Percentiles rank a stretch among this genome's conserved stretches.
Evolutionary conservation across 208 protist species (phyloP).

Genomic region (Naegleria gruberi): DNA sequence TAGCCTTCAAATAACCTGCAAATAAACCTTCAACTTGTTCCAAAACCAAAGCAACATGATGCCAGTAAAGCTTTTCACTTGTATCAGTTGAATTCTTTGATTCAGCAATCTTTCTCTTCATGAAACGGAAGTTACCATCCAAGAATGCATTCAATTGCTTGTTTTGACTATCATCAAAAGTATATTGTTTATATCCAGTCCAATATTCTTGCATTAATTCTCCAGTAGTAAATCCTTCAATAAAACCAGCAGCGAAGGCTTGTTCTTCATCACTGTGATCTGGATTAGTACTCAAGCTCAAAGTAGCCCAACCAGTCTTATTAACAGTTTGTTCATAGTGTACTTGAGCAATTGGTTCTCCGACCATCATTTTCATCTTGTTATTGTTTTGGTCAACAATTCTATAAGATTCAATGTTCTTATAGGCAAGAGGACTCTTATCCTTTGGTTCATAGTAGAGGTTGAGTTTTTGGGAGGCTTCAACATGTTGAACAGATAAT

Average conservation of each 20-base stretch:
- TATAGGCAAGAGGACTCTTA: too few relatives aligned
- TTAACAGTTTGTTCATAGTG: not conserved
- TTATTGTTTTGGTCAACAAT: too few relatives aligned
- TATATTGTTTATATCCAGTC: not conserved
- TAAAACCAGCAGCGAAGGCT: not conserved
- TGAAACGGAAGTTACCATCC: not conserved
- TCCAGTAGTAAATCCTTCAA: not conserved
- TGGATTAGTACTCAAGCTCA: not conserved
- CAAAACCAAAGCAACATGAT: slow-evolving; percentile 26
- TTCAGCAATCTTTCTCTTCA: not conserved
- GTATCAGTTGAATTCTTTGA: not conserved
- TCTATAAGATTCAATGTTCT: too few relatives aligned
- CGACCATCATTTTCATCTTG: not conserved
- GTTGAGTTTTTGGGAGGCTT: too few relatives aligned
- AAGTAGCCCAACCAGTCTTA: not conserved
- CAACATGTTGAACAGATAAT: too few relatives aligned
- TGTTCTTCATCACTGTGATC: not conserved
- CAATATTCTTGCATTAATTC: not conserved
- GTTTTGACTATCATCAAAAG: not conserved
- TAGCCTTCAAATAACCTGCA: slow-evolving; percentile 17
- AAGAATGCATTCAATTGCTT: not conserved
- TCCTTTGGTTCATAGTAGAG: too few relatives aligned
- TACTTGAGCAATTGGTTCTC: not conserved
- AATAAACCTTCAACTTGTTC: slow-evolving; percentile 33
- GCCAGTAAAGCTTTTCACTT: slow-evolving; percentile 20